Evolutionary conservation across 768 basidiomycete genomes (phyloP), one percentile per base, ranked within the genome.

Genomic region (Daedaleopsis nitida): DNA sequence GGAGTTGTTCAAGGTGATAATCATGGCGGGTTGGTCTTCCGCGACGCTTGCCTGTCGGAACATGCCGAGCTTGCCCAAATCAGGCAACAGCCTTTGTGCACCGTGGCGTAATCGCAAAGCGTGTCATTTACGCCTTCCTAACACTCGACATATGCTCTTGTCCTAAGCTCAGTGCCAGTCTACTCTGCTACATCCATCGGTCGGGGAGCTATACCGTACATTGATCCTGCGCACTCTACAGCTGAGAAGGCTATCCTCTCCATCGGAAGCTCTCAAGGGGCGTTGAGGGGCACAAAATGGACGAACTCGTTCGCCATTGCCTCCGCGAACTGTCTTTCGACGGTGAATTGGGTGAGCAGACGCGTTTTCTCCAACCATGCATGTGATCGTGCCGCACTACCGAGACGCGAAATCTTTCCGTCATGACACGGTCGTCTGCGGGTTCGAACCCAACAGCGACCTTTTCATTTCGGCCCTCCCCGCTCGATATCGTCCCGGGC

Each of bases 241-340:
- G 27, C 7, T 32, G 27, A 7, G 7, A 7, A 32, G 7, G 7
- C 27, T 32, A 3, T 7, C 7, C 27, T 32, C 27, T 32, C 27
- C 27, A 32, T 3, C 23, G 51, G 37, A 32, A 23, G 47, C 23
- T 3, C 5, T 49, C 47, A 23, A 49, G 47, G 47, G 47, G 19
- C 14, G 6, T 49, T 24, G 21, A 21, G 13, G 47, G 9, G 7
- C 17, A 12, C 8, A 49, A 37, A 10, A 94, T 96, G 89, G 94
- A 96, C 71, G 88, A 93, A 69, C 85, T 96, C 47, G 76, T 96
- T 42, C 87, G 88, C 69, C 88, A 93, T 71, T 90, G 90, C 70
- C 81, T 94, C 38, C 87, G 89, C 42, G 92, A 96, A 73, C 80
- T 96, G 34, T 86, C 94, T 6, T 95, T 94, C 74, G 93, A 95